Percentiles rank a stretch among this genome's conserved stretches.
These are phyloP conservation scores for Dichotomocladium elegans DNA, from an alignment of 371 early-diverging fungal genomes.

Conservation along the genomic window DNA sequence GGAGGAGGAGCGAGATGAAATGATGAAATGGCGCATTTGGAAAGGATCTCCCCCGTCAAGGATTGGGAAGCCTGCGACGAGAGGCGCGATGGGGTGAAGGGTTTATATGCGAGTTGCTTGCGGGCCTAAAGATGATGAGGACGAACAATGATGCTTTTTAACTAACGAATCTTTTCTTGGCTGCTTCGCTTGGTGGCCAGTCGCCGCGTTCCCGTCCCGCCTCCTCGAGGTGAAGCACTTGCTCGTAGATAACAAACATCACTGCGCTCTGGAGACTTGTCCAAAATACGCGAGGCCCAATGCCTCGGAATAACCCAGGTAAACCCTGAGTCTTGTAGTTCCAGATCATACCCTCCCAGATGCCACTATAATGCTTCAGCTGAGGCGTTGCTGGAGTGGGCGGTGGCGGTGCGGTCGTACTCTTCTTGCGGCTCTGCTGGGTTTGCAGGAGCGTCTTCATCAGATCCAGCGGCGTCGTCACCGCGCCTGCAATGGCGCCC, in stretches of 20 bases:
- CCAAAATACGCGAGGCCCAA: conserved; percentile 67
- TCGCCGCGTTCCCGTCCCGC: conserved; percentile 26
- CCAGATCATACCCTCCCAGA: conserved; percentile 61
- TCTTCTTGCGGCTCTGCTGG: conserved; percentile 41
- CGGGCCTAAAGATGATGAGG: not conserved
- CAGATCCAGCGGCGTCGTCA: conserved; percentile 68
- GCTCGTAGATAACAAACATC: conserved; percentile 71
- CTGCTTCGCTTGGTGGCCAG: conserved; percentile 34
- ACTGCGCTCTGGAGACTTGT: conserved; percentile 63
- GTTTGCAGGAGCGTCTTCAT: conserved; percentile 70
- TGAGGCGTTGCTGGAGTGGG: conserved; percentile 12
- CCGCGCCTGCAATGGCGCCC: conserved; percentile 66
- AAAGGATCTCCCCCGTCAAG: no score
- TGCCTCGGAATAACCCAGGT: conserved; percentile 59
- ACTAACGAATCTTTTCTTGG: not conserved
- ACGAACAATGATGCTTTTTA: not conserved
- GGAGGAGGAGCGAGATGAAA: no score
- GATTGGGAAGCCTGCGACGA: no score
- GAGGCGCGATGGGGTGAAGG: no score
- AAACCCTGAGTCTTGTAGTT: conserved; percentile 62
- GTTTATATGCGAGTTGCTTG: not conserved
- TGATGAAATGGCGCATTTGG: no score
- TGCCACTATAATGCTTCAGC: conserved; percentile 58
- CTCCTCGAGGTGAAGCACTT: conserved; percentile 48
- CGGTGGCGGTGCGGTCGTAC: conserved; percentile 12